phyloP scores from a whole-genome alignment of 345 rosid species.

The Populus tremula region DNA sequence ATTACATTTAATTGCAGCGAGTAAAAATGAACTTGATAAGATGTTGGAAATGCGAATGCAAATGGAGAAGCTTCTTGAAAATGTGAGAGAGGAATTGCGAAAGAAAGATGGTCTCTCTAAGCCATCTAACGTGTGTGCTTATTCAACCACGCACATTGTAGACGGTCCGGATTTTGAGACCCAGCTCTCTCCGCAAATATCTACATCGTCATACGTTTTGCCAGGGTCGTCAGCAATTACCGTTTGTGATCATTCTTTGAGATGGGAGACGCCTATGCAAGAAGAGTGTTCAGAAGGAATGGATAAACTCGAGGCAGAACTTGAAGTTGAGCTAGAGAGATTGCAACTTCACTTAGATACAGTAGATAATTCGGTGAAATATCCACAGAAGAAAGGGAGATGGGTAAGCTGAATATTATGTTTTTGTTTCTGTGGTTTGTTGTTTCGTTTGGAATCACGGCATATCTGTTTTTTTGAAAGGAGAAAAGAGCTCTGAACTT shows the following conservation, averaged over 20 bases:
- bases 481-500: neutral
- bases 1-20: conserved; percentile 44
- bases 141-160: conserved; percentile 23
- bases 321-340: conserved; percentile 61
- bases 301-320: conserved; percentile 70
- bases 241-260: conserved; percentile 29
- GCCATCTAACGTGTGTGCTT: conserved; percentile 17
- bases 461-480: neutral
- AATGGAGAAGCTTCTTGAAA: conserved; percentile 48
- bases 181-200: conserved; percentile 1
- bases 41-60: conserved; percentile 46
- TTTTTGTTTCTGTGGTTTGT: neutral
- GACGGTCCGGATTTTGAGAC: conserved; percentile 31
- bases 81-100: conserved; percentile 29
- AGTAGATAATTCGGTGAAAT: conserved; percentile 22
- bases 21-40: conserved; percentile 59
- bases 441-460: neutral
- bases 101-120: conserved; percentile 16
- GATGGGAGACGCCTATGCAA: conserved; percentile 19
- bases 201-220: conserved; percentile 20
- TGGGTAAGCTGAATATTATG: conserved; percentile 29
- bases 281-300: conserved; percentile 40
- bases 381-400: conserved; percentile 20
- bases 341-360: conserved; percentile 52
- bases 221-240: conserved; percentile 27